Base-by-base conservation (phyloP, 2,329 filamentous ascomycete species). In the Taxawa tesnikishii region DNA sequence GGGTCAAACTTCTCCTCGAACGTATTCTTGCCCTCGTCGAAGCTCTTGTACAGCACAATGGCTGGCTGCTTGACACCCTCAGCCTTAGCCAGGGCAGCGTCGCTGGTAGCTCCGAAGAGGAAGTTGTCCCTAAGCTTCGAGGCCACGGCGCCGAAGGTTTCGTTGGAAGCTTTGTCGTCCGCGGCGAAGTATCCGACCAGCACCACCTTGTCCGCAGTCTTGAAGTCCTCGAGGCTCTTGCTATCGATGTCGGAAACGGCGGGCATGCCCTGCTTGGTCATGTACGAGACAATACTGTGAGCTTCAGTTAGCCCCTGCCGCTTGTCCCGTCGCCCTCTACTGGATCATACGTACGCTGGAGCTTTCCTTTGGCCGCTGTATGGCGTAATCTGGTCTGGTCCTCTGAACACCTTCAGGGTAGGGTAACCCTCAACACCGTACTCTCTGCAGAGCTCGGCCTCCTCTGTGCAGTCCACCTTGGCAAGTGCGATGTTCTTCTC, bases 321-420 rank as follows among this genome's bases (percentile, higher is more conserved):
- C 21, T 16, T 13, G 29, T n/a, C 3, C 21, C 11, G 11, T 6
- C 11, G n/a, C 10, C 12, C 5, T n/a, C 11, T 24, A 15, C n/a
- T 19, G 8, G 4, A 11, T 5, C 23, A 11, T 13, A 38, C 38
- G 51, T 59, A 70, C 67, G 72, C 66, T 60, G 74, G 76, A 44
- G 87, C 79, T 70, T 96, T 94, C 60, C 90, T 76, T 62, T 84
- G 79, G 54, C 90, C 90, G 49, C 70, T 68, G 67, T 98, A 98
- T 42, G 87, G 79, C 44, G 73, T 68, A 55, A 83, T 63, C 56
- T 80, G 83, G 8, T 94, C 83, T 26, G 65, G 62, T 48, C 90
- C 88, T 51, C 88, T 84, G 85, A 98, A 98, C 64, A 98, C 75
- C 78, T 96, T 98, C 56, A 98, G 75, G 45, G 90, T 98, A 41